Evolutionary conservation across 176 grass and related monocot species (phyloP).

Genomic region (Ensete glaucum): DNA sequence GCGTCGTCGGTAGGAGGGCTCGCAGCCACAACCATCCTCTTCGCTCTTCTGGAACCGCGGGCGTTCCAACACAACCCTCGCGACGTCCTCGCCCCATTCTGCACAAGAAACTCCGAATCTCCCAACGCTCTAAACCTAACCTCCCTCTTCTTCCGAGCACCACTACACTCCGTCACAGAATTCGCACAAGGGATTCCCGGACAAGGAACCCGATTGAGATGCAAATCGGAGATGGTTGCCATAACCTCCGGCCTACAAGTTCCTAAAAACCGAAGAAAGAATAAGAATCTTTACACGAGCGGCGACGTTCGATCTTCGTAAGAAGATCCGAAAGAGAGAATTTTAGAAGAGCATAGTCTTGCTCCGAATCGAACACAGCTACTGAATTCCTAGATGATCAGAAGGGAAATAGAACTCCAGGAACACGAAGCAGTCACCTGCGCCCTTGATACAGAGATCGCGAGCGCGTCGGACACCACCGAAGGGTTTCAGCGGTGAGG

Average conservation of each 20-base stretch:
- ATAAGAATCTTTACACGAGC: too few species aligned
- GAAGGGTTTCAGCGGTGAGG: too few species aligned
- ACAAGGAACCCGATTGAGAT: neutral
- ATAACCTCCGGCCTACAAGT: neutral
- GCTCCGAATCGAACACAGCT: too few species aligned
- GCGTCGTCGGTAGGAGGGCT: conserved; percentile 87
- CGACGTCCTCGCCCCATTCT: neutral
- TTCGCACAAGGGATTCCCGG: neutral
- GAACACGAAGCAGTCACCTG: too few species aligned
- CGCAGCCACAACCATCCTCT: conserved; percentile 34
- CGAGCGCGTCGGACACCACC: too few species aligned
- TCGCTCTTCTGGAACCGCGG: conserved; percentile 6
- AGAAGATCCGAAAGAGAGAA: too few species aligned
- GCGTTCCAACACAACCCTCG: neutral
- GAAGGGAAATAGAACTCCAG: too few species aligned
- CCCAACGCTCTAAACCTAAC: conserved; percentile 4
- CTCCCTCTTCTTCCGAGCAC: neutral
- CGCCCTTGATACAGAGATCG: too few species aligned
- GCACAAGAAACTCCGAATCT: neutral
- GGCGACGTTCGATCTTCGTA: too few species aligned
- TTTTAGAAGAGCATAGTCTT: too few species aligned
- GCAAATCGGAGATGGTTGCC: neutral
- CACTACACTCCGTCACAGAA: neutral
- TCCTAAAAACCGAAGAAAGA: too few species aligned
- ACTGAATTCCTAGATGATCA: too few species aligned